A percentile compares a stretch with the other conserved stretches of the same genome.
phyloP scores from a whole-genome alignment of 371 early-diverging fungal genomes.

The Mortierella sp. region DNA sequence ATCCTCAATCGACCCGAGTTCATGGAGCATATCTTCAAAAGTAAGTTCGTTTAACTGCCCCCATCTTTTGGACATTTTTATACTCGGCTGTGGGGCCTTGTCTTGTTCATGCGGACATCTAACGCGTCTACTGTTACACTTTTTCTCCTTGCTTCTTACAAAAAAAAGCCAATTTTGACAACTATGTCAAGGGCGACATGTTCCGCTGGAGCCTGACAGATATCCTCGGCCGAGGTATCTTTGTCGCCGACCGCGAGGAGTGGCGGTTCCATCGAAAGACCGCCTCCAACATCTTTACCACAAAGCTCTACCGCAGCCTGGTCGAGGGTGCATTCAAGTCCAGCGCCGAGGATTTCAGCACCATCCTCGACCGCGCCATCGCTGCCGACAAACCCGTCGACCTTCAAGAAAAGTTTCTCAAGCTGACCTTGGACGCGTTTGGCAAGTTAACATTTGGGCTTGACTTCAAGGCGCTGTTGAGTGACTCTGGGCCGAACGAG shows the following conservation, averaged over 20 bases:
- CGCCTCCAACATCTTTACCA: constrained; percentile 77
- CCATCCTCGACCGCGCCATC: constrained; percentile 13
- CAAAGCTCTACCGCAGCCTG: constrained; percentile 66
- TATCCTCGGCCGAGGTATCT: constrained; percentile 79
- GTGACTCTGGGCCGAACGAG: constrained; percentile 19
- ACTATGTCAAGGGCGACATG: constrained; percentile 64
- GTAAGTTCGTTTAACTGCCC: background rate
- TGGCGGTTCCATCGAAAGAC: constrained; percentile 79
- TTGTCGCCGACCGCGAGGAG: constrained; percentile 64
- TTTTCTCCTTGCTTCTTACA: too few relatives aligned
- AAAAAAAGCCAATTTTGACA: constrained; percentile 31
- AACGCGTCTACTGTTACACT: too few relatives aligned
- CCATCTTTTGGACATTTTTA: background rate
- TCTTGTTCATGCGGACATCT: background rate
- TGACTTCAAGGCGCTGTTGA: constrained; percentile 33
- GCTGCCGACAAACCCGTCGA: constrained; percentile 59
- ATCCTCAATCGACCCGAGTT: constrained; percentile 24
- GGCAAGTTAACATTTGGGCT: constrained; percentile 50
- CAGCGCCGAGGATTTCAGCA: constrained; percentile 19
- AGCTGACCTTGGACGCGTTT: constrained; percentile 49
- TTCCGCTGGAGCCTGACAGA: constrained; percentile 55
- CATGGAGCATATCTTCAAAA: constrained; percentile 27
- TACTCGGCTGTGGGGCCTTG: too few relatives aligned
- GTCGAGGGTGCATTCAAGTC: constrained; percentile 34
- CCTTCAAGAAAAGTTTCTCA: constrained; percentile 63